phyloP scores from a whole-genome alignment of 2,329 filamentous ascomycete genomes.

The Phialophora verrucosa region DNA sequence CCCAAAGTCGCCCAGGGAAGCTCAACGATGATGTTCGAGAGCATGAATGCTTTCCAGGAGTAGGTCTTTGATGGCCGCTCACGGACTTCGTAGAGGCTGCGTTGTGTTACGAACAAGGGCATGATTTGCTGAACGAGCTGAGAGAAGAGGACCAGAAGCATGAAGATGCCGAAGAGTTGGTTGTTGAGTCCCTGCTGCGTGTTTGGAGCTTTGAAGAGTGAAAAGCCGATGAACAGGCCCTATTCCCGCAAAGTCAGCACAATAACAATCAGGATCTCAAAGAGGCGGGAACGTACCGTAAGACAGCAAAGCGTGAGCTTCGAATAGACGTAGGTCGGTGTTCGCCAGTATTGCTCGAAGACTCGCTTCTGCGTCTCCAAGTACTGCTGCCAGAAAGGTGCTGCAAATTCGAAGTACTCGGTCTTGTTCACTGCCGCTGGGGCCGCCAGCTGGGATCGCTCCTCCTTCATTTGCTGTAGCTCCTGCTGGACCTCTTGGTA shows the following conservation, averaged over 20 bases:
- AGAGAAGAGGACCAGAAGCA: constrained; percentile 38
- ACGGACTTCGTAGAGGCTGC: constrained; percentile 64
- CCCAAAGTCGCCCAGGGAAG: constrained; percentile 69
- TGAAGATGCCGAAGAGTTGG: constrained; percentile 40
- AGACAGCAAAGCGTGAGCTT: constrained; percentile 73
- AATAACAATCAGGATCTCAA: not conserved
- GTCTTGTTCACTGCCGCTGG: constrained; percentile 48
- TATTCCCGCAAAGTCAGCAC: constrained; percentile 37
- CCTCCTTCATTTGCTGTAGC: constrained; percentile 67
- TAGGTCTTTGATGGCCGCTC: constrained; percentile 72
- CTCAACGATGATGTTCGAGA: constrained; percentile 74
- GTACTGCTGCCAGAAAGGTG: constrained; percentile 72
- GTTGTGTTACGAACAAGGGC: constrained; percentile 63
- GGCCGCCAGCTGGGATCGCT: constrained; percentile 67
- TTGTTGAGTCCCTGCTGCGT: constrained; percentile 41
- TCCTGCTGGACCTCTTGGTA: constrained; percentile 61
- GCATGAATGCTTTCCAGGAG: constrained; percentile 75
- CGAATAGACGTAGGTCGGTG: constrained; percentile 82
- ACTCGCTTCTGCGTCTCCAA: constrained; percentile 72
- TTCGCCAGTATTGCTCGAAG: constrained; percentile 90
- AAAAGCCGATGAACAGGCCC: constrained; percentile 43
- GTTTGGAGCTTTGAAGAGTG: constrained; percentile 33
- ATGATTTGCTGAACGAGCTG: constrained; percentile 57
- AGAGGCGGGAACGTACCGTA: constrained; percentile 21
- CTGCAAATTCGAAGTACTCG: constrained; percentile 74